Percentiles rank a stretch among this genome's conserved stretches.
These are phyloP conservation scores for Dryas alaskensis DNA, from an alignment of 306 rosid genomes.

Conservation along the genomic window DNA sequence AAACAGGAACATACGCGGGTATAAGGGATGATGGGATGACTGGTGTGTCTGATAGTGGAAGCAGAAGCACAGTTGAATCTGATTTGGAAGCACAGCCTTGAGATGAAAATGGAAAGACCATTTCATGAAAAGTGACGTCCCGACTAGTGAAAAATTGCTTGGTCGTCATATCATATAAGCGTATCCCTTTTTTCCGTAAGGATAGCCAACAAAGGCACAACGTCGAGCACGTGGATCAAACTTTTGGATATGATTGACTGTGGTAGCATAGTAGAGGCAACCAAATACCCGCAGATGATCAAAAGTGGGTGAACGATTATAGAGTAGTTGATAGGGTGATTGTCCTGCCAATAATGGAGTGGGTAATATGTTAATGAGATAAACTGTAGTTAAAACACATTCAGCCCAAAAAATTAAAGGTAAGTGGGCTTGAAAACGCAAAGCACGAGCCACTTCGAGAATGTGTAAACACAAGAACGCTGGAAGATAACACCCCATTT, in stretches of 20 bases:
- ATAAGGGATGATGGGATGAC: no score
- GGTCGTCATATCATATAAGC: background rate
- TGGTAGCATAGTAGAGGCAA: slow-evolving; percentile 13
- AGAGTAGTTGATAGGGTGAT: no score
- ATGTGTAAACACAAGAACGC: slow-evolving; percentile 1
- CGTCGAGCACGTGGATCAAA: slow-evolving; percentile 6
- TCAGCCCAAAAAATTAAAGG: slow-evolving; percentile 17
- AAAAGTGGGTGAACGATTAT: background rate
- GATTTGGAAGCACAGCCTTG: no score
- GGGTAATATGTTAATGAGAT: no score
- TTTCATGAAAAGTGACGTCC: background rate
- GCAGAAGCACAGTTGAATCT: no score
- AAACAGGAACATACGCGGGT: no score
- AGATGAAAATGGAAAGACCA: no score
- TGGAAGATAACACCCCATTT: background rate
- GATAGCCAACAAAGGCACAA: slow-evolving; percentile 12
- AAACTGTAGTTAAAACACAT: background rate
- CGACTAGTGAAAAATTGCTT: background rate
- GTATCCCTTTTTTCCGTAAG: slow-evolving; percentile 12
- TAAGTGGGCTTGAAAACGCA: background rate
- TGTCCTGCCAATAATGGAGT: no score
- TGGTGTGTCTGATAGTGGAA: no score
- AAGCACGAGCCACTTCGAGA: slow-evolving; percentile 6
- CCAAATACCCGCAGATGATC: background rate
- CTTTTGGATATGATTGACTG: slow-evolving; percentile 1